A percentile compares a stretch with the other conserved stretches of the same genome.
These are phyloP conservation scores for Coix lacrymajobi DNA, from an alignment of 176 grass and related monocot species.

Conservation along the genomic window DNA sequence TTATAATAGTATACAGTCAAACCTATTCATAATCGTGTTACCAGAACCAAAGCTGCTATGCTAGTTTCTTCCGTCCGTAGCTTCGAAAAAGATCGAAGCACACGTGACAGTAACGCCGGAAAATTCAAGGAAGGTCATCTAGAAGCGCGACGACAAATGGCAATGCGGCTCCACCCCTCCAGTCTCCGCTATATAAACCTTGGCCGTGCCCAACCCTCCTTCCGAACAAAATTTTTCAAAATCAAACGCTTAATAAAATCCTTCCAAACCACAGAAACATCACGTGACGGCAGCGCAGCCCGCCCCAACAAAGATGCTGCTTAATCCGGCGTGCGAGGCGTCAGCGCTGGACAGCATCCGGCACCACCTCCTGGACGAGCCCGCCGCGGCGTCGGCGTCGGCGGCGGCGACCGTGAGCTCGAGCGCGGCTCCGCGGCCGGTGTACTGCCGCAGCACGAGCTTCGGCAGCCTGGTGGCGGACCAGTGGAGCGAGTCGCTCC, in stretches of 20 bases:
- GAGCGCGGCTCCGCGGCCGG: slow-evolving; percentile 15
- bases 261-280: slow-evolving; percentile 5
- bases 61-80: not conserved
- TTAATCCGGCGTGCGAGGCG: slow-evolving; percentile 2
- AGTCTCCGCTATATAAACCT: slow-evolving; percentile 38
- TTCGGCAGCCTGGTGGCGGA: slow-evolving; percentile 71
- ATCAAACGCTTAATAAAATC: slow-evolving; percentile 3
- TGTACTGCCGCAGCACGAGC: slow-evolving; percentile 61
- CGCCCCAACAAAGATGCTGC: not conserved
- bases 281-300: not conserved
- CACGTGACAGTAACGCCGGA: slow-evolving; percentile 52
- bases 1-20: not conserved
- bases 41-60: not conserved
- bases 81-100: slow-evolving; percentile 16
- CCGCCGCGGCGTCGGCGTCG: not conserved
- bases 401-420: not conserved
- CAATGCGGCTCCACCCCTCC: not conserved
- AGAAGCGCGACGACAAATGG: not conserved
- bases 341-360: slow-evolving; percentile 40
- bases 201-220: not conserved
- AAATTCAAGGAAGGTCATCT: slow-evolving; percentile 47
- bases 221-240: not conserved
- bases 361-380: slow-evolving; percentile 63
- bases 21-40: not conserved
- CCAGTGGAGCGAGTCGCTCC: slow-evolving; percentile 79